Evolutionary conservation across 1,284 basidiomycete species (phyloP).

Genomic region (Irpex rosettiformis): DNA sequence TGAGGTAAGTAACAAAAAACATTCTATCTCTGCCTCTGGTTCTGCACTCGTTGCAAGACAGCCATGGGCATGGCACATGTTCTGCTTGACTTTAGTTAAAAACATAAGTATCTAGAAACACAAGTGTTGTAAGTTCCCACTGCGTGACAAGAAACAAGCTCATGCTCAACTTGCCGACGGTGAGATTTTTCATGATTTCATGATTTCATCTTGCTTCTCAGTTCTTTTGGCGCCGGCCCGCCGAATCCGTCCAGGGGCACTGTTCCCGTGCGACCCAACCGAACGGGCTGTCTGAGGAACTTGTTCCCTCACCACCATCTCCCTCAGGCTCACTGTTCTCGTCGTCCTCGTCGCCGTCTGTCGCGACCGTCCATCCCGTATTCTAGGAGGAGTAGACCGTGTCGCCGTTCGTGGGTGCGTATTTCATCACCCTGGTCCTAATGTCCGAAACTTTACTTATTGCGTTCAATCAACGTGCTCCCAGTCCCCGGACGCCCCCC

Average conservation of each 20-base stretch:
- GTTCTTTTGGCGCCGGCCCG: background rate
- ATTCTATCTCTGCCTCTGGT: too few relatives aligned
- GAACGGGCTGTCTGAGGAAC: background rate
- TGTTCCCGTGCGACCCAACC: background rate
- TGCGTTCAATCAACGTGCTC: background rate
- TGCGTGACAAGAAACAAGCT: background rate
- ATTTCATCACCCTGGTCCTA: background rate
- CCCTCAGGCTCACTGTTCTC: background rate
- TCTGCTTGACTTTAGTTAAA: too few relatives aligned
- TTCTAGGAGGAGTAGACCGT: background rate
- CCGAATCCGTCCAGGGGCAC: background rate
- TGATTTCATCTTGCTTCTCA: background rate
- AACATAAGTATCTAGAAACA: too few relatives aligned
- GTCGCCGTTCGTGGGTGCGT: background rate
- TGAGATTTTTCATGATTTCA: too few relatives aligned
- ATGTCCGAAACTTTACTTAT: background rate
- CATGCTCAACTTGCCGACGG: background rate
- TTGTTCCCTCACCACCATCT: background rate
- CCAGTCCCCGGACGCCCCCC: background rate
- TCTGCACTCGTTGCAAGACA: too few relatives aligned
- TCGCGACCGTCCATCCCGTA: background rate
- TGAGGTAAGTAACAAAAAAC: too few relatives aligned
- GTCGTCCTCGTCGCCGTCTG: background rate
- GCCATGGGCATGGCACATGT: too few relatives aligned
- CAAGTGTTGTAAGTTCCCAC: background rate